Base-by-base conservation (phyloP, 495 filamentous ascomycete genomes). In the Daldinia childiae region DNA sequence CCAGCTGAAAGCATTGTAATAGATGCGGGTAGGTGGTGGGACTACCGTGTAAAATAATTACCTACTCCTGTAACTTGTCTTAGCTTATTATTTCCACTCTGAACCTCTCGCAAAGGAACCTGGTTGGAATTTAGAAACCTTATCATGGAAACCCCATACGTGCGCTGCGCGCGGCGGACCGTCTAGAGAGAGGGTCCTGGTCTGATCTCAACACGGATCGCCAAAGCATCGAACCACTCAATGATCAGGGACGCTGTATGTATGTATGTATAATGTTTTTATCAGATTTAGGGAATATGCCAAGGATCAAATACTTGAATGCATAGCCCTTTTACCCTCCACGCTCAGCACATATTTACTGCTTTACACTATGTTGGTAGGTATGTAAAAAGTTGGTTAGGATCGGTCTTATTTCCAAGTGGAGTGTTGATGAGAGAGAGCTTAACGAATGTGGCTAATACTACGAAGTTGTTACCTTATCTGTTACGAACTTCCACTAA, bases 121-220 rank as follows among this genome's bases (percentile, higher is more conserved):
- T 36, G 64, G 58, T 50, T 64, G 55, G 57, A 34, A 39, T 36
- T 7, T n/a, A 59, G 14, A 64, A 58, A 39, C 69, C 66, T 64
- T 63, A 38, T 72, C 64, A 63, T 32, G 32, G 15, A 56, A 64
- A 54, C 64, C 69, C 69, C 69, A 63, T 67, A 68, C 69, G 64
- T 72, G 69, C 69, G 27, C 69, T n/a, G 39, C 41, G 17, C 41
- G 41, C 41, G 12, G 55, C 69, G 69, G 69, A 68, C 69, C 69
- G 69, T 29, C 36, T n/a, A n/a, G 27, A 64, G 52, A 4, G 52
- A 64, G 52, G 69, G 43, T 69, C 52, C 24, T 58, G 58, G 63
- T 66, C 67, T 61, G 57, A 45, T 54, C 64, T 43, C 41, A 61
- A 54, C 64, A 67, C 59, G 45, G 64, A 62, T 66, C 51, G 36